Evolutionary conservation across 106 monocot genomes (phyloP).

Genomic region (Dactylorhiza incarnata): DNA sequence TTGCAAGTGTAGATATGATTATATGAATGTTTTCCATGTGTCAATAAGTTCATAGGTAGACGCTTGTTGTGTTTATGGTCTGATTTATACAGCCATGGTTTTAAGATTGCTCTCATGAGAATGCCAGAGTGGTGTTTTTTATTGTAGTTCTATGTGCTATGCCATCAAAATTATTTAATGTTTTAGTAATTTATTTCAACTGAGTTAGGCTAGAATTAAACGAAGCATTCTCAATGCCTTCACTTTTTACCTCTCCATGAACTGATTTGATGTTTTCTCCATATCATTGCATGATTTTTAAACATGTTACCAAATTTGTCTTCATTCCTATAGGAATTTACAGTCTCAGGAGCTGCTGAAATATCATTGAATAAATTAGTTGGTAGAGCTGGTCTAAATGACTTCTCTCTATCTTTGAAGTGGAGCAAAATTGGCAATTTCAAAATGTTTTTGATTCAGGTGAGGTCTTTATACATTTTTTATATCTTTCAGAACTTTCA

Average conservation of each 20-base stretch:
- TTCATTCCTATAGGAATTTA: slow-evolving; percentile 38
- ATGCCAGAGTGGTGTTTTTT: too few relatives aligned
- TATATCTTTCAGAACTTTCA: not conserved
- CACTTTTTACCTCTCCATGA: not conserved
- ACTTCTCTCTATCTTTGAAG: slow-evolving; percentile 66
- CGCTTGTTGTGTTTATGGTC: too few relatives aligned
- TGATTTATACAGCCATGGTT: too few relatives aligned
- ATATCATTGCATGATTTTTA: not conserved
- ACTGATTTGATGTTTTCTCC: not conserved
- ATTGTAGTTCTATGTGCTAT: not conserved
- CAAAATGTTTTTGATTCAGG: slow-evolving; percentile 77
- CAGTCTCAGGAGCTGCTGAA: slow-evolving; percentile 50
- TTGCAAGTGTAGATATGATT: too few relatives aligned
- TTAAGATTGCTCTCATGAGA: too few relatives aligned
- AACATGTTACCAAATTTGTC: not conserved
- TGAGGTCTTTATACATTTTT: slow-evolving; percentile 11
- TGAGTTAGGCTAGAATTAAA: not conserved
- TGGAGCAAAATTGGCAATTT: slow-evolving; percentile 94
- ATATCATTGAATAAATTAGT: slow-evolving; percentile 51
- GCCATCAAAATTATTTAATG: not conserved
- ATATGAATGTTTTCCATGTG: too few relatives aligned
- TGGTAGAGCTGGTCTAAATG: slow-evolving; percentile 44
- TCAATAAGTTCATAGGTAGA: too few relatives aligned
- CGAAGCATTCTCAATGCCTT: not conserved
- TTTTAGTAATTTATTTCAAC: not conserved